A percentile compares a stretch with the other conserved stretches of the same genome.
These are phyloP conservation scores for Penicillium coprophilum DNA, from an alignment of 495 filamentous ascomycete genomes.

Conservation along the genomic window DNA sequence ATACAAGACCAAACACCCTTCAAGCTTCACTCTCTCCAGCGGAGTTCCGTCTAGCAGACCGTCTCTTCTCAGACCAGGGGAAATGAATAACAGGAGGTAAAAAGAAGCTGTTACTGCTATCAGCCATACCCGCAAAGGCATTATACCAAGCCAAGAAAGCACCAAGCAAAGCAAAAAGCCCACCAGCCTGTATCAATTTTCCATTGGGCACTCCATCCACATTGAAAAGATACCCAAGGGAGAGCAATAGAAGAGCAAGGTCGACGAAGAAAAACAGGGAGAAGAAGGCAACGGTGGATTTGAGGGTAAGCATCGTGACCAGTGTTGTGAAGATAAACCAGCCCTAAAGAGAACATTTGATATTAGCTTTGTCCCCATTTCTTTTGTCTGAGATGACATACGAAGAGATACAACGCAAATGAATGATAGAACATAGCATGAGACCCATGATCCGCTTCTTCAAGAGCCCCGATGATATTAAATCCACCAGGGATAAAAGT, in stretches of 20 bases:
- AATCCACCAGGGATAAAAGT: constrained; percentile 75
- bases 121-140: constrained; percentile 83
- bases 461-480: constrained; percentile 47
- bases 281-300: constrained; percentile 91
- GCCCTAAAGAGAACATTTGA: constrained; percentile 39
- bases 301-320: constrained; percentile 76
- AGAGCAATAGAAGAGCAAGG: constrained; percentile 77
- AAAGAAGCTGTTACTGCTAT: constrained; percentile 80
- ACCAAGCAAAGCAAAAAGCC: constrained; percentile 74
- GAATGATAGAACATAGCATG: constrained; percentile 57
- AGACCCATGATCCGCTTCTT: constrained; percentile 43
- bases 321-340: constrained; percentile 94
- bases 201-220: constrained; percentile 41
- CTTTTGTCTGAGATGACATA: constrained; percentile 25
- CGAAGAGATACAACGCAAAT: constrained; percentile 76
- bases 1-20: not conserved
- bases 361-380: constrained; percentile 1
- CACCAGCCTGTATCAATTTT: constrained; percentile 66
- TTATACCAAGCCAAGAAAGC: constrained; percentile 92
- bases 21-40: constrained; percentile 24
- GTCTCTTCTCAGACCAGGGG: constrained; percentile 82
- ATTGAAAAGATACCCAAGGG: constrained; percentile 59
- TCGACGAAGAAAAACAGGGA: constrained; percentile 84
- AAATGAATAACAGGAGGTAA: constrained; percentile 86
- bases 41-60: constrained; percentile 43